phyloP scores from a whole-genome alignment of 306 rosid genomes.

The Alnus rubra region DNA sequence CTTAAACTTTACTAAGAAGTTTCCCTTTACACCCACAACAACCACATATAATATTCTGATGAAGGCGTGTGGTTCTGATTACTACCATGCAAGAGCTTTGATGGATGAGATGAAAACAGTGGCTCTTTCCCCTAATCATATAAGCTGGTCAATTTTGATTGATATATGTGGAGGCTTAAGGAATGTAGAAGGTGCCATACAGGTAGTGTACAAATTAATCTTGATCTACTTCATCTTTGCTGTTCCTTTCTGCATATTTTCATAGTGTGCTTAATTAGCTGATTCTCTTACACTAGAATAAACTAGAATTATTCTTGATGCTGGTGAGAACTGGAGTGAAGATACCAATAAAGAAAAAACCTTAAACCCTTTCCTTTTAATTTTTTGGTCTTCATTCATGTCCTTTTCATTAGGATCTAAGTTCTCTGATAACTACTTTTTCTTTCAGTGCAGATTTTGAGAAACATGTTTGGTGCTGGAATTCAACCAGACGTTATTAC shows the following conservation, averaged over 20 bases:
- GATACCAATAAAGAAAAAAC: background rate
- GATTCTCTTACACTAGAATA: background rate
- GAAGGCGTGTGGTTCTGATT: constrained; percentile 96
- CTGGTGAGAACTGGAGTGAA: constrained; percentile 14
- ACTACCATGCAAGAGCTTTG: constrained; percentile 74
- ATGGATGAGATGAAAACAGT: constrained; percentile 72
- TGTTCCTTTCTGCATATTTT: constrained; percentile 14
- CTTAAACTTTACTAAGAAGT: constrained; percentile 52
- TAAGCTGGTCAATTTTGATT: constrained; percentile 87
- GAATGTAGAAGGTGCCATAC: constrained; percentile 68
- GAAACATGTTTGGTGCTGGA: constrained; percentile 65
- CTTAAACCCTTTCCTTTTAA: background rate
- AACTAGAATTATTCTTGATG: constrained; percentile 13
- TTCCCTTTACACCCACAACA: constrained; percentile 73
- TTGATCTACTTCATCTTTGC: constrained; percentile 11
- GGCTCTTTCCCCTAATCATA: constrained; percentile 81
- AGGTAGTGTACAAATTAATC: constrained; percentile 49
- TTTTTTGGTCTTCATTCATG: constrained; percentile 11
- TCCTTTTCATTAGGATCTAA: constrained; percentile 15
- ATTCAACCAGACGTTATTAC: constrained; percentile 84
- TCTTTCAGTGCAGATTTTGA: constrained; percentile 70
- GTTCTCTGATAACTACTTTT: constrained; percentile 36
- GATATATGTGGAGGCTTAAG: constrained; percentile 71
- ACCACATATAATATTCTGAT: constrained; percentile 83
- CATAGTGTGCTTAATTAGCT: constrained; percentile 10